Base-by-base conservation (phyloP, 73 alveolate species). In the Paramecium bursaria region DNA sequence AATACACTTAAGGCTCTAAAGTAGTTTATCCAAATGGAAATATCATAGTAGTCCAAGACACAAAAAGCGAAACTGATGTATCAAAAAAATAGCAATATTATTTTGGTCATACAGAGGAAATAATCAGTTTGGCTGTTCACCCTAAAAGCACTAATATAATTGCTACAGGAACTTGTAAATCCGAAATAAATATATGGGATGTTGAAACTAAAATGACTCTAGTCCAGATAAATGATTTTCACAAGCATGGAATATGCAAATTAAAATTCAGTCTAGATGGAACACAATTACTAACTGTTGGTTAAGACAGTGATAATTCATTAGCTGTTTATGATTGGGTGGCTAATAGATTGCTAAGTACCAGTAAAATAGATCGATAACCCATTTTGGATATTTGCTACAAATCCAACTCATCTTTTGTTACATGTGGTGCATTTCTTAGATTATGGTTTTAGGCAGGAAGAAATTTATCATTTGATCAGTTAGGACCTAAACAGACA, bases 291-390 rank as follows among this genome's bases (percentile, higher is more conserved):
- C 51, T 94, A 0, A 91, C 97, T 30, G 85, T 92, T 52, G 99
- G 99, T 21, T 95, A 91, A 67, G 99, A 96, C 86, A 97, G 90
- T 76, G 90, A 94, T 74, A 95, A 96, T 86, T 93, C 98, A 2
- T 77, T 94, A 39, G 97, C 98, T 55, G 92, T 96, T 51, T 95
- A 95, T 92, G 99, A 96, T 61, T 92, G 98, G 96, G 75, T 91
- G 33, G 89, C 94, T 30, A 88, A 92, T 57, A 86, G 88, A 74
- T 74, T 95, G 50, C 82, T 95, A 22, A 74, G 96, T 76, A 92
- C 88, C 26, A 86, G 94, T 17, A 95, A 95, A 77, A 98, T 96
- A 14, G 99, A 95, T 74, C 85, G 92, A 46, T 94, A 91, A 27
- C 86, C 93, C 29, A 94, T 95, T 30, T 86, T 91, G 48, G 98